Base-by-base conservation (phyloP, 441 rosid genomes). In the Gossypium gossypioides region DNA sequence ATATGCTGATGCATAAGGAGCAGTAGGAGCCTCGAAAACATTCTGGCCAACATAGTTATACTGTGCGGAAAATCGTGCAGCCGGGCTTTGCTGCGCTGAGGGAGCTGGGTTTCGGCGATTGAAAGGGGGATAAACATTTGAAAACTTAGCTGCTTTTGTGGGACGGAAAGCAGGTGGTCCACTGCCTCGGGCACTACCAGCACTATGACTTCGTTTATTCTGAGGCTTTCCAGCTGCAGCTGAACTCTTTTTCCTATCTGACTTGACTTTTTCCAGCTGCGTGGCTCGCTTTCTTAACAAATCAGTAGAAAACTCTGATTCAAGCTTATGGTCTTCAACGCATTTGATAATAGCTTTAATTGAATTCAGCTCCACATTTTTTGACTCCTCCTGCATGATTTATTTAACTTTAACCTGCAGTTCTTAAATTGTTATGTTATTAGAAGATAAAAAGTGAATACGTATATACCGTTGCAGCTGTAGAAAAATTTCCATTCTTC, bases 271-370 rank as follows among this genome's bases (percentile, higher is more conserved):
- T 63, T 85, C 91, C 75, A 87, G 81, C 44, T 74, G 83, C 54
- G 74, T 7, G 34, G 74, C 86, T 44, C 83, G 71, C 79, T 80
- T 87, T 69, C 70, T 82, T 65, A 87, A 77, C 72, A 13, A 72
- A 57, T 84, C 87, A 9, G 80, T 42, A 6, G 86, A 27, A 71
- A 85, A 84, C 29, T 80, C 83, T 10, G 85, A 60, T 62, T 87
- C 87, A 16, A 85, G 87, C 62, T 84, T 84, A 73, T 82, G 87
- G 77, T 87, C 89, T 81, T 85, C 91, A 18, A 85, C 81, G 2
- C 91, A 85, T 78, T 77, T 87, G 68, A 85, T 81, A 73, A 85
- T 81, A 3, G 85, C 83, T 79, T 68, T 85, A 50, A 84, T 79
- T 46, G 89, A 75, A 61, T 70, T 87, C 79, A 87, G 68, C 68